Conservation (phyloP, 2,329 filamentous ascomycete species). For the Calonectria pteridis region DNA sequence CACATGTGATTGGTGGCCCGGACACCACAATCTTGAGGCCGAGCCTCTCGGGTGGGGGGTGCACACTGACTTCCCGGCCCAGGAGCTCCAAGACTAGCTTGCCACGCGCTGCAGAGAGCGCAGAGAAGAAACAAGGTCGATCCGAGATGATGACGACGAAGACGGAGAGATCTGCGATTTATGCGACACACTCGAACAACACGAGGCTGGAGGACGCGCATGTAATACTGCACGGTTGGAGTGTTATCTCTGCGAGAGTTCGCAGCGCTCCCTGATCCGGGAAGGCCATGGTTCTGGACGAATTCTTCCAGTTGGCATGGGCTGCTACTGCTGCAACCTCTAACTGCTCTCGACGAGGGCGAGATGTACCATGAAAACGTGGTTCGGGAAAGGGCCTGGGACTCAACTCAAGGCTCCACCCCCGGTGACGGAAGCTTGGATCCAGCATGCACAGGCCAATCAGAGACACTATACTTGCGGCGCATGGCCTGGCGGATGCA, state of each 20-base stretch:
- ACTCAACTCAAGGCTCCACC: constrained; percentile 14
- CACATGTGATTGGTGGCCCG: constrained; percentile 31
- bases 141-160: constrained; percentile 11
- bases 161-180: constrained; percentile 9
- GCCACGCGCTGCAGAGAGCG: background rate
- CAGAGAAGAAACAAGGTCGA: background rate
- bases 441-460: constrained; percentile 5
- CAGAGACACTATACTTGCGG: background rate
- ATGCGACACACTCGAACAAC: background rate
- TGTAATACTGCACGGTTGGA: background rate
- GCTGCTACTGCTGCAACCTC: background rate
- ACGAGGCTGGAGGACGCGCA: background rate
- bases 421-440: constrained; percentile 23
- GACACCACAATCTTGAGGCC: constrained; percentile 20
- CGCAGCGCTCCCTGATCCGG: background rate
- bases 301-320: background rate
- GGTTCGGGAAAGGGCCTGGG: constrained; percentile 20
- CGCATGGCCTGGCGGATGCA: constrained; percentile 17
- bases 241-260: background rate
- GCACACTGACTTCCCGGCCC: constrained; percentile 1
- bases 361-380: constrained; percentile 17
- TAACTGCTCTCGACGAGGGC: background rate
- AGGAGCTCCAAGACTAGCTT: background rate
- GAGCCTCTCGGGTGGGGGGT: constrained; percentile 31
- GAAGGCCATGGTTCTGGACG: background rate